Percentiles rank a stretch among this genome's conserved stretches.
Evolutionary conservation across 23 red algal species (phyloP).

Genomic region (Agarophyton chilense): DNA sequence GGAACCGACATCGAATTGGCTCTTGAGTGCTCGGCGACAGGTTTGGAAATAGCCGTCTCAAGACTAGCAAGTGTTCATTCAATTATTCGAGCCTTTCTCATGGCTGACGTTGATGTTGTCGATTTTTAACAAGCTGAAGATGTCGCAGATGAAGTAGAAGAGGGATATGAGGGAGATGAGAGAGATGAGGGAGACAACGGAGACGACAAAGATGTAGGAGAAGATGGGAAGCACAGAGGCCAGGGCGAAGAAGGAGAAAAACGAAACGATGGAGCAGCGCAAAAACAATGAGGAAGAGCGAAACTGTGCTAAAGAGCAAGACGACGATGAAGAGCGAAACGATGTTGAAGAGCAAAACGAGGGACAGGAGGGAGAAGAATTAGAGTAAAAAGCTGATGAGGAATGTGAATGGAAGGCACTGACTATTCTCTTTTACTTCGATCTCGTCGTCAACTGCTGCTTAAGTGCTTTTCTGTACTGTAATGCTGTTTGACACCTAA

Average conservation of each 20-base stretch:
- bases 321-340: neutral
- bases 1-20: too few species aligned
- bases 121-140: constrained; percentile 11
- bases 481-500: neutral
- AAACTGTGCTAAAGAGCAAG: neutral
- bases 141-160: neutral
- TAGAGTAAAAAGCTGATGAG: neutral
- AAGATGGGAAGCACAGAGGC: neutral
- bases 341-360: neutral
- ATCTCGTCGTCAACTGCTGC: neutral
- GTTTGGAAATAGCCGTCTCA: too few species aligned
- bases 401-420: too few species aligned
- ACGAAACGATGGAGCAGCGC: neutral
- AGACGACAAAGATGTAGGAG: neutral
- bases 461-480: neutral
- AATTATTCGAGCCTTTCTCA: too few species aligned
- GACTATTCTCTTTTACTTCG: too few species aligned
- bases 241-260: neutral
- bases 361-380: neutral
- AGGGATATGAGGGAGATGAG: neutral
- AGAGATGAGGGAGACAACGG: neutral
- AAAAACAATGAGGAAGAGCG: neutral
- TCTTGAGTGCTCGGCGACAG: too few species aligned
- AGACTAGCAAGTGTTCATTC: too few species aligned
- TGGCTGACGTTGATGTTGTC: constrained; percentile 15